Base-by-base conservation (phyloP, 169 alveolate species). In the Ichthyophthirius multifiliis region DNA sequence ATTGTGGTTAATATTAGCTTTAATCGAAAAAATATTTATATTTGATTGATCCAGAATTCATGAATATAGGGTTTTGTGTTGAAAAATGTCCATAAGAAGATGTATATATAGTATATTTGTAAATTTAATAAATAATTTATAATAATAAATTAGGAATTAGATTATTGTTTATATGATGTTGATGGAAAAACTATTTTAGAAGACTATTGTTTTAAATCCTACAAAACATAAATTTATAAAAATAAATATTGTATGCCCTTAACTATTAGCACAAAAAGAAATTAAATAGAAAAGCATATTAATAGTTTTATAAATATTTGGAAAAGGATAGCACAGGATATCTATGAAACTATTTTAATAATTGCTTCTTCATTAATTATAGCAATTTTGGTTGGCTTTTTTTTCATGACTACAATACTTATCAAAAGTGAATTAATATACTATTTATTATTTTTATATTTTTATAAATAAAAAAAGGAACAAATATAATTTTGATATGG, bases 121-220 rank as follows among this genome's bases (percentile, higher is more conserved):
- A n/a, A n/a, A n/a, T n/a, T n/a, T n/a, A n/a, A n/a, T n/a, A n/a
- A n/a, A n/a, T 27, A 55, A 20, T n/a, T n/a, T 13, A 7, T 4
- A 1, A 1, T n/a, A 18, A 48, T 48, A 48, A 16, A 48, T 9
- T 27, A 55, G 71, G 0, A 5, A 3, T 15, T 55, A 27, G 71
- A 55, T 55, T 55, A 55, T 62, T 76, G 83, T 41, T 76, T 76
- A 35, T 76, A 76, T 18, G 83, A 76, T 76, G 9, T 20, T 16
- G 83, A 76, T 76, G 83, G 83, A 4, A 10, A 34, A 20, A 76
- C 83, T 35, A 34, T 55, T 12, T 39, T 76, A 7, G 73, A 55
- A 20, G 83, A 76, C 55, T 76, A 76, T 23, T 76, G 83, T 12
- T 76, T 35, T 18, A 20, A 46, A 37, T 35, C 83, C 1, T 76